These are phyloP conservation scores for Leptomonas seymouri DNA, from an alignment of 208 protist genomes.

Conservation along the genomic window DNA sequence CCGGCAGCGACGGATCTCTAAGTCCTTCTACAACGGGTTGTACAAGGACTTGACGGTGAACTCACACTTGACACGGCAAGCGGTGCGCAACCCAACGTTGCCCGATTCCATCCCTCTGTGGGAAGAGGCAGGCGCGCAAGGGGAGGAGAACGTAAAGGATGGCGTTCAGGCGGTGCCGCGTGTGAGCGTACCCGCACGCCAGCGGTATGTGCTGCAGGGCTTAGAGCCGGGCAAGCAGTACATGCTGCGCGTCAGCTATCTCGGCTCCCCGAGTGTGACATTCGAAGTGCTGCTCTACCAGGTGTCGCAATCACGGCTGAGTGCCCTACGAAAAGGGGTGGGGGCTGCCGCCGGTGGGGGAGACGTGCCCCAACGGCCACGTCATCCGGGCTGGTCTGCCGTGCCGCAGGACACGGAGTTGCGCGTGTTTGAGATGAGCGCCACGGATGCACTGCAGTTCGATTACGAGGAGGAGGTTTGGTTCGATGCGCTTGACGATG, in stretches of 20 bases:
- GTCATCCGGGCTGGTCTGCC: neutral
- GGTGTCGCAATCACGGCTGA: constrained; percentile 15
- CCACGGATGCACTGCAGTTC: constrained; percentile 22
- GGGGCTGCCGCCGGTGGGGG: neutral
- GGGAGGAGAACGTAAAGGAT: neutral
- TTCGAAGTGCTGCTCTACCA: constrained; percentile 48
- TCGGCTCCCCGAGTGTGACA: constrained; percentile 43
- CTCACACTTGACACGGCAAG: constrained; percentile 9
- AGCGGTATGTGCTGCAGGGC: constrained; percentile 40
- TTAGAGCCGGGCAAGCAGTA: constrained; percentile 29
- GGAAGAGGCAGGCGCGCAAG: neutral
- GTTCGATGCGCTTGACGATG: constrained; percentile 13
- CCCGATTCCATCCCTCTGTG: constrained; percentile 18
- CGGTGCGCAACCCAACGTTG: constrained; percentile 30
- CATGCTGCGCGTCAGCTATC: constrained; percentile 43
- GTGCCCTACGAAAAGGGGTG: neutral
- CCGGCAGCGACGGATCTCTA: neutral
- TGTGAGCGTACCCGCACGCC: constrained; percentile 15
- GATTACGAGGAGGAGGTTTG: constrained; percentile 28
- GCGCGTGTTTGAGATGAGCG: constrained; percentile 27
- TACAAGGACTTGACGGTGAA: constrained; percentile 17
- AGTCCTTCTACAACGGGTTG: neutral
- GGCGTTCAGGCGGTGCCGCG: neutral
- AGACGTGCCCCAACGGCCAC: neutral
- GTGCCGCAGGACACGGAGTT: constrained; percentile 50